Base-by-base conservation (phyloP, 1,284 basidiomycete genomes). In the Apiotrichum akiyoshidainum region DNA sequence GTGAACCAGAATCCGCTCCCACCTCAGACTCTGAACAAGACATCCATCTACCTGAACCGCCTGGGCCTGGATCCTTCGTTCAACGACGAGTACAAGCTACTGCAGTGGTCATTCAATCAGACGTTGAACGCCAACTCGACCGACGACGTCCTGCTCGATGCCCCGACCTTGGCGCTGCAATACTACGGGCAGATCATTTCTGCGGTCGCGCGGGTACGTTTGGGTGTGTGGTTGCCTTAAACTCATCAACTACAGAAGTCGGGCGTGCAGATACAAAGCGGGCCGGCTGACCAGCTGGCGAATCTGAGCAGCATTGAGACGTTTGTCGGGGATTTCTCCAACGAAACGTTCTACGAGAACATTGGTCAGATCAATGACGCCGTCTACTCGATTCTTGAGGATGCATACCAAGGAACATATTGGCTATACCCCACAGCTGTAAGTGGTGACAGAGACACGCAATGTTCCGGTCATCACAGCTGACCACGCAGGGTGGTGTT, bases 371-470 rank as follows among this genome's bases (percentile, higher is more conserved):
- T 44, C n/a, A 2, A 11, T 19, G 17, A 44, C 42, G 19, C 19
- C 19, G 5, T 44, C 17, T n/a, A 19, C 6, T 10, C 6, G n/a
- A 44, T 44, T 13, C 8, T 44, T 2, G n/a, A 44, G n/a, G 42
- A 44, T 13, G 42, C 42, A 7, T 44, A 21, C 39, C 63, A 57
- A 8, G 70, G 70, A 7, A 58, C 64, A 9, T 42, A 69, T 35
- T 72, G 70, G 70, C 50, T 72, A 9, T 68, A 68, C 40, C 70
- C 70, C 13, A 58, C 64, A 6, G 66, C 70, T 7, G 69, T 69
- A 19, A 51, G 63, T 56, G 22, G 44, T 5, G 7, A 9, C 9
- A 9, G 26, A 31, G 26, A 4, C 37, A 10, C 4, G 37, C 37
- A 10, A 11, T 11, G 11, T 37, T 22, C 17, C n/a, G 34, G 12